Evolutionary conservation across 169 alveolate genomes (phyloP), one percentile per base, ranked within the genome.

Genomic region (Plasmodium billcollinsi): DNA sequence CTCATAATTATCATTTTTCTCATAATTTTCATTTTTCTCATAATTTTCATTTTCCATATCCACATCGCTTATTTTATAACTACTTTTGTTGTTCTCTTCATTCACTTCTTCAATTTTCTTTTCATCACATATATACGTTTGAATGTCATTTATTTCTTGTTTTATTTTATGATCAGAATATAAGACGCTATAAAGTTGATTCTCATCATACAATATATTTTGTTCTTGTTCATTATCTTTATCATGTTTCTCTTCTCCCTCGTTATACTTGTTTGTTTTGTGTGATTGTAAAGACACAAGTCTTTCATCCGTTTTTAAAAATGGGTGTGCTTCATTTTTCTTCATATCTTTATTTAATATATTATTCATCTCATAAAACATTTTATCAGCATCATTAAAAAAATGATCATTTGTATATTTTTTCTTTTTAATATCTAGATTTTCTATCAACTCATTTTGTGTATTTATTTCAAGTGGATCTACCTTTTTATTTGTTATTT

Each of bases 301-400:
- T 7, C 2, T 5, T 39, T 7, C 47, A 39, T 39, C 9, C 0
- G 9, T 49, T 71, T 71, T 71, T 21, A 18, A 20, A 18, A 49
- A 3, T 71, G 50, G 45, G 24, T 66, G 65, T 54, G 4, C 43
- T 45, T 78, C 72, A 78, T 73, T 78, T 26, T 78, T 67, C 9
- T 65, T 29, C 6, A 78, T 65, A 1, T 52, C 71, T 7, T 78
- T 76, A 24, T 78, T 78, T 33, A 78, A 66, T 47, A 78, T 78
- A 33, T 78, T 66, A 11, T 20, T 70, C 69, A 78, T 66, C 18
- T 78, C 76, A 5, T 12, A 8, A 49, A 78, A 78, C 7, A 66
- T 67, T 58, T 26, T 49, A 14, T 52, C 67, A 8, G 20, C n/a
- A 24, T 49, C 61, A 21, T 65, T 50, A 18, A 18, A 45, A n/a